Percentiles rank a stretch among this genome's conserved stretches.
Conservation (phyloP, 169 alveolate species). For the Cystoisospora suis region DNA sequence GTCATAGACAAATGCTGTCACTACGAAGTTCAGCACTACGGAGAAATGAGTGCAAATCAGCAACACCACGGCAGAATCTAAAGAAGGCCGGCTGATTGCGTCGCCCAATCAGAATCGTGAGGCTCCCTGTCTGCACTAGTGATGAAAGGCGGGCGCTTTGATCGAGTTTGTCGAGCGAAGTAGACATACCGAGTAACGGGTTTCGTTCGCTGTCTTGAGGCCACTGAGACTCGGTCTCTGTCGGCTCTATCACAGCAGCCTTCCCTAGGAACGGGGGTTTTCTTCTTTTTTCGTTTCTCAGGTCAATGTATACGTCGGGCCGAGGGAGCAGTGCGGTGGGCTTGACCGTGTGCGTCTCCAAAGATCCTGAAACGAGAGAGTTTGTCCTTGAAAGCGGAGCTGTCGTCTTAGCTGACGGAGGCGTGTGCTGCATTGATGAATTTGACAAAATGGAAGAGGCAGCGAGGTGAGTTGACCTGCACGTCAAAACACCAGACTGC, state of each 20-base stretch:
- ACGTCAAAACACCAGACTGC: no score
- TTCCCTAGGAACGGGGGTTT: not conserved
- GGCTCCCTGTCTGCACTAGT: no score
- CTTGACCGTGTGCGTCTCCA: constrained; percentile 97
- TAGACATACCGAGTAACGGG: not conserved
- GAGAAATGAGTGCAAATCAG: no score
- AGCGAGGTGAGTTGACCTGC: no score
- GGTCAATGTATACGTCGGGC: constrained; percentile 94
- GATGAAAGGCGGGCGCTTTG: not conserved
- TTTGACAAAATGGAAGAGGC: constrained; percentile 99
- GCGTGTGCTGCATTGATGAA: constrained; percentile 99
- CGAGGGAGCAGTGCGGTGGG: constrained; percentile 98
- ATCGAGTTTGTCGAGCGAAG: no score
- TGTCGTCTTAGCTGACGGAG: constrained; percentile 94
- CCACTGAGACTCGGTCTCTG: not conserved
- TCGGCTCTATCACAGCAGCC: no score
- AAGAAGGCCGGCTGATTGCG: no score
- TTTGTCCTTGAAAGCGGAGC: constrained; percentile 97
- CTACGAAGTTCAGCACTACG: no score
- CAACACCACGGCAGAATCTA: no score
- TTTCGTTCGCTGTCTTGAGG: not conserved
- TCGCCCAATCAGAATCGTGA: no score
- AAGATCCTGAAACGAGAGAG: constrained; percentile 97
- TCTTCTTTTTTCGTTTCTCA: not conserved
- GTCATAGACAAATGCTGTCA: no score